Evolutionary conservation across 805 yeast genomes (phyloP).

Genomic region (Lachancea meyersii): DNA sequence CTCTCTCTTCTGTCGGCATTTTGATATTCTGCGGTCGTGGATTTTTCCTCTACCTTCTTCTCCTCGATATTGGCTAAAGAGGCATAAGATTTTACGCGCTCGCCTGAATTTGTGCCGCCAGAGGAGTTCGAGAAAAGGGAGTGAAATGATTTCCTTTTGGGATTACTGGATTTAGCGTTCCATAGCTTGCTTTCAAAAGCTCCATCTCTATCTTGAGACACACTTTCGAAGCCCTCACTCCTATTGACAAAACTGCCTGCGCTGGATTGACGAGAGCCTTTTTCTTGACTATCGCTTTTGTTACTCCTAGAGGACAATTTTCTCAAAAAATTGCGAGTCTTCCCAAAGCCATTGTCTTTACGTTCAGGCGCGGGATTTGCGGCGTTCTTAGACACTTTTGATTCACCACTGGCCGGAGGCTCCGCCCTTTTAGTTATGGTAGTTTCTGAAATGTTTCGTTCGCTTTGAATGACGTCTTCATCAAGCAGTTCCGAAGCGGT

Average conservation of each 20-base stretch:
- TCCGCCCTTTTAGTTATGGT: background rate
- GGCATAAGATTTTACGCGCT: background rate
- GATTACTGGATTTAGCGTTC: background rate
- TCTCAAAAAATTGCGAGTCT: constrained; percentile 14
- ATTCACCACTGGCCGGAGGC: background rate
- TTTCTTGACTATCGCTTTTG: background rate
- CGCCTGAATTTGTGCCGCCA: constrained; percentile 1
- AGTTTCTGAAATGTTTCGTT: background rate
- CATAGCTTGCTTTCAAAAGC: background rate
- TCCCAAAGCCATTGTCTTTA: constrained; percentile 6
- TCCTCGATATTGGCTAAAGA: constrained; percentile 3
- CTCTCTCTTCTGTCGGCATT: background rate
- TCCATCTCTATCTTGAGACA: background rate
- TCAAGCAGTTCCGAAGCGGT: constrained; percentile 25
- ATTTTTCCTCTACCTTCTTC: background rate
- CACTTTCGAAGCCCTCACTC: background rate
- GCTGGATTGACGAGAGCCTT: constrained; percentile 5
- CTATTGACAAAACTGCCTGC: background rate
- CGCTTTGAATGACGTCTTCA: background rate
- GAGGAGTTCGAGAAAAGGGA: constrained; percentile 15
- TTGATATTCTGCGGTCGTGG: background rate
- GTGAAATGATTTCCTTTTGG: constrained; percentile 15
- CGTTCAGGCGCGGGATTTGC: background rate
- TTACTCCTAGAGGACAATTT: constrained; percentile 11
- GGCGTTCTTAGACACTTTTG: background rate